phyloP scores from a whole-genome alignment of 768 basidiomycete species.

The Suillus occidentalis region DNA sequence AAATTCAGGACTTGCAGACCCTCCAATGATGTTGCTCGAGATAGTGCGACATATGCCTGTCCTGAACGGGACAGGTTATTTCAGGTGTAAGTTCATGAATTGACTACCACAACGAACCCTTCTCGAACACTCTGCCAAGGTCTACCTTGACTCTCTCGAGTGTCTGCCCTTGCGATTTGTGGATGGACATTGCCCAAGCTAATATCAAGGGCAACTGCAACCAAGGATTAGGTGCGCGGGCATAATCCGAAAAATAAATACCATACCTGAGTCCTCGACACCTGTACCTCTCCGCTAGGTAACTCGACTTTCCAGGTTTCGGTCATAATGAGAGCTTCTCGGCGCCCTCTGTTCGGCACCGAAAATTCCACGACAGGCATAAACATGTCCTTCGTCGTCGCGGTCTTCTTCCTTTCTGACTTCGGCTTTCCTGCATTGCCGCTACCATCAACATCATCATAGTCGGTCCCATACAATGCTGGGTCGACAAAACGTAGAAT shows the following conservation, averaged over 20 bases:
- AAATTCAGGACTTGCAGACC: conserved; percentile 87
- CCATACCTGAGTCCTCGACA: conserved; percentile 72
- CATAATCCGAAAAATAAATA: conserved; percentile 16
- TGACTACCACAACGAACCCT: conserved; percentile 47
- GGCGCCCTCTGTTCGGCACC: conserved; percentile 53
- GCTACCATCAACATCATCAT: conserved; percentile 35
- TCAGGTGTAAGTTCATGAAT: conserved; percentile 7
- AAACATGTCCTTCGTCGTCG: conserved; percentile 33
- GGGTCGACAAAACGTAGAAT: conserved; percentile 73
- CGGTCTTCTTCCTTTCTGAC: conserved; percentile 24
- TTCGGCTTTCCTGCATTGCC: conserved; percentile 36
- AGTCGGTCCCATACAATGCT: conserved; percentile 42
- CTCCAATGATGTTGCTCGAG: conserved; percentile 82
- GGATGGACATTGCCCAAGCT: conserved; percentile 98
- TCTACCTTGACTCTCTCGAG: conserved; percentile 94
- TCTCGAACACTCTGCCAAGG: conserved; percentile 89
- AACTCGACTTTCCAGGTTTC: conserved; percentile 87
- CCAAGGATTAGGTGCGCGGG: not conserved
- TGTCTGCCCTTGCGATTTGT: conserved; percentile 98
- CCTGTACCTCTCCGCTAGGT: conserved; percentile 84
- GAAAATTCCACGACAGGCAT: conserved; percentile 82
- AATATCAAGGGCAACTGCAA: conserved; percentile 80
- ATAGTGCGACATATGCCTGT: conserved; percentile 89
- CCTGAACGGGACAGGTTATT: conserved; percentile 40
- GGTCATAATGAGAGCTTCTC: conserved; percentile 58